Percentiles rank a stretch among this genome's conserved stretches.
These are phyloP conservation scores for Euphorbia pulcherrima DNA, from an alignment of 345 rosid genomes.

Conservation along the genomic window DNA sequence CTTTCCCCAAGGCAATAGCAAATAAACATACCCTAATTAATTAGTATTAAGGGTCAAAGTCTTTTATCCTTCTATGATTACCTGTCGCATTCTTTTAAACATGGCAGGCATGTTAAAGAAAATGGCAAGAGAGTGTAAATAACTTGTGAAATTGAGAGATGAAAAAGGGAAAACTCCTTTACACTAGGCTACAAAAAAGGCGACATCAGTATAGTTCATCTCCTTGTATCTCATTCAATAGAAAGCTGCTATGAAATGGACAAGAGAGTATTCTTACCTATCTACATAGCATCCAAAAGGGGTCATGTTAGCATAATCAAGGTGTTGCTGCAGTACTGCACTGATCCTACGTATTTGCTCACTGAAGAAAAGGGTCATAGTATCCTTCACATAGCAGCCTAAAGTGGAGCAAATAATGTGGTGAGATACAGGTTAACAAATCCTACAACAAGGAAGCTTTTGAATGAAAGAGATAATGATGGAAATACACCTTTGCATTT, in stretches of 20 bases:
- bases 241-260: neutral
- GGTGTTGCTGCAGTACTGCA: neutral
- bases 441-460: neutral
- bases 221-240: neutral
- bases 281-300: neutral
- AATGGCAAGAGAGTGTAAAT: neutral
- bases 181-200: neutral
- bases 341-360: neutral
- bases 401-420: neutral
- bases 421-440: neutral
- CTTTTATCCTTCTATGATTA: too few relatives aligned
- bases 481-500: neutral
- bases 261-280: neutral
- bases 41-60: too few relatives aligned
- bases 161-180: neutral
- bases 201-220: neutral
- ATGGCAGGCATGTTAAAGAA: neutral
- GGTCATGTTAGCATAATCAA: neutral
- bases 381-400: neutral
- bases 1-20: too few relatives aligned
- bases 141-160: neutral
- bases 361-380: neutral
- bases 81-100: too few relatives aligned
- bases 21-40: too few relatives aligned
- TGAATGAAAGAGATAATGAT: neutral